Evolutionary conservation across 345 rosid species (phyloP), one percentile per base, ranked within the genome.

Genomic region (Carallia pectinifolia): DNA sequence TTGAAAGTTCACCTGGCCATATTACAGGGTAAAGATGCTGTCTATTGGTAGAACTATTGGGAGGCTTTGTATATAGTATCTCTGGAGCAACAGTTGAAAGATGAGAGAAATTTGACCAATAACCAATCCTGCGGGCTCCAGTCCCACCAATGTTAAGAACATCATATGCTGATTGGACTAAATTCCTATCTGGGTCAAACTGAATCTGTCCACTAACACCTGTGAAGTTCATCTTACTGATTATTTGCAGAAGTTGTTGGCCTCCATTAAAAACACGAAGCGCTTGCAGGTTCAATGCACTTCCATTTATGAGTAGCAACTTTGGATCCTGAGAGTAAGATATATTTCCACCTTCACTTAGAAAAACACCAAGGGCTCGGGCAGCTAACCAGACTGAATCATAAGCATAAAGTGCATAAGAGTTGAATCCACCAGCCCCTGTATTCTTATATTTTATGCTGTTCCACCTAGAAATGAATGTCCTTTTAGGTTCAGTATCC

Each of bases 331-430:
- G 1, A 7, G 97, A 88, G 84, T 86, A 88, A 74, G 97, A 85
- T 67, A 90, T 52, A 59, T 75, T 77, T 66, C 93, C 88, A n/a
- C 90, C 91, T 69, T 80, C 73, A 6, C 67, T 76, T 77, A 91
- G 71, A 71, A 85, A 94, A 59, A 59, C 63, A 50, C 90, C 88
- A 5, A 94, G 92, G 66, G 96, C 96, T 30, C 74, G 87, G 39
- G 98, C 97, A 75, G 83, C 93, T 76, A 94, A 83, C 97, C 96
- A 90, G 68, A 94, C 90, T 12, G 96, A 85, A 85, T 94, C 98
- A 74, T 94, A 94, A 66, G 97, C 98, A 69, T 83, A 91, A 44
- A 90, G 76, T 0, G 97, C 95, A 62, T 90, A 94, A 33, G 96
- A 84, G 77, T 91, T 94, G 58, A 87, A 87, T 33, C 83, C 81